A percentile compares a stretch with the other conserved stretches of the same genome.
phyloP scores from a whole-genome alignment of 805 yeast species.

The Starmerella bacillaris region DNA sequence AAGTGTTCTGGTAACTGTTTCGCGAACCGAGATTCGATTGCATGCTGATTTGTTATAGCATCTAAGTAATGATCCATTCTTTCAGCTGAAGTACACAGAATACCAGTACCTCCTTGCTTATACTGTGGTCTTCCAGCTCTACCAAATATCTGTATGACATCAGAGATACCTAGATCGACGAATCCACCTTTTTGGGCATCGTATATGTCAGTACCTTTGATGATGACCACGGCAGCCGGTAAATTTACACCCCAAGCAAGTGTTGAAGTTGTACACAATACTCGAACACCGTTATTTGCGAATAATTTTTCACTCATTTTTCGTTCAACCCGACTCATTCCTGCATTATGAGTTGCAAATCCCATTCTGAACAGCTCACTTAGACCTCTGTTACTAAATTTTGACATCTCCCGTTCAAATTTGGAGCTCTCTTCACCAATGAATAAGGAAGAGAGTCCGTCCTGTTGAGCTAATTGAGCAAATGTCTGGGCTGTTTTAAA shows the following conservation, averaged over 20 bases:
- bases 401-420: constrained; percentile 44
- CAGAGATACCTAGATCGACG: constrained; percentile 83
- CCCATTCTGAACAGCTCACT: constrained; percentile 50
- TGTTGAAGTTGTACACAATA: constrained; percentile 88
- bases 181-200: constrained; percentile 91
- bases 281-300: constrained; percentile 66
- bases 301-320: constrained; percentile 80
- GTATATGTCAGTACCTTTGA: constrained; percentile 92
- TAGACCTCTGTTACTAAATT: constrained; percentile 56
- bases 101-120: constrained; percentile 82
- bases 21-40: constrained; percentile 73
- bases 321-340: constrained; percentile 81
- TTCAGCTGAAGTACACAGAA: constrained; percentile 68
- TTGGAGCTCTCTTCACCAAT: constrained; percentile 14
- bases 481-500: constrained; percentile 61
- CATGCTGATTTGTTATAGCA: constrained; percentile 79
- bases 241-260: constrained; percentile 98
- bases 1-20: constrained; percentile 73
- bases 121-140: constrained; percentile 99
- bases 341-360: constrained; percentile 93
- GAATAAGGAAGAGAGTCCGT: constrained; percentile 20
- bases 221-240: constrained; percentile 93
- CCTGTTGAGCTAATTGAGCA: constrained; percentile 46
- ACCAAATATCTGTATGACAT: constrained; percentile 94
- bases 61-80: constrained; percentile 75